Evolutionary conservation across 129 eudicot genomes (phyloP).

Genomic region (Tagetes patula): DNA sequence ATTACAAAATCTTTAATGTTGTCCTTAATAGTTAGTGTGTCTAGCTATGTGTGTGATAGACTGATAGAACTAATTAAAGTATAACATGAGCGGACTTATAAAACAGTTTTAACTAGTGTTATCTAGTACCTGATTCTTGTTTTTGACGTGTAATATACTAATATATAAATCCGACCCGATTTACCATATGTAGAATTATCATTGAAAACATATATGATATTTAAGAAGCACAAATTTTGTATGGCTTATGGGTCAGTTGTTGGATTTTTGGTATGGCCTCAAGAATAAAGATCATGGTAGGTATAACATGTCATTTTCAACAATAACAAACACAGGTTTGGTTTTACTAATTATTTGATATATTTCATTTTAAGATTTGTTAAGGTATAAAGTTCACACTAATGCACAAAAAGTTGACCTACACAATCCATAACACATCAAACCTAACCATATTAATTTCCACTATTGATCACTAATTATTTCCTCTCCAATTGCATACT

Average conservation of each 20-base stretch:
- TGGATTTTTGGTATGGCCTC: constrained; percentile 3
- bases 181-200: no score
- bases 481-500: neutral
- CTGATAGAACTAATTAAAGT: no score
- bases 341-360: constrained; percentile 7
- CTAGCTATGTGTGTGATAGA: neutral
- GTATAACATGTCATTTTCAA: constrained; percentile 28
- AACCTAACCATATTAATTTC: constrained; percentile 8
- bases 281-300: constrained; percentile 26
- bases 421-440: constrained; percentile 16
- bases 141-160: no score
- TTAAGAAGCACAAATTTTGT: neutral
- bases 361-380: constrained; percentile 1
- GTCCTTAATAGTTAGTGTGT: constrained; percentile 17
- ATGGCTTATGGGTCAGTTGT: neutral
- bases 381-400: constrained; percentile 18
- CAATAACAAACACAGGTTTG: constrained; percentile 9
- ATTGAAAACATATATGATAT: neutral
- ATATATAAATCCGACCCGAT: no score
- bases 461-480: neutral
- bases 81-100: no score
- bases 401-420: constrained; percentile 20
- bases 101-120: no score
- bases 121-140: no score
- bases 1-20: constrained; percentile 31